Base-by-base conservation (phyloP, 768 basidiomycete species). In the Calocera viscosa region DNA sequence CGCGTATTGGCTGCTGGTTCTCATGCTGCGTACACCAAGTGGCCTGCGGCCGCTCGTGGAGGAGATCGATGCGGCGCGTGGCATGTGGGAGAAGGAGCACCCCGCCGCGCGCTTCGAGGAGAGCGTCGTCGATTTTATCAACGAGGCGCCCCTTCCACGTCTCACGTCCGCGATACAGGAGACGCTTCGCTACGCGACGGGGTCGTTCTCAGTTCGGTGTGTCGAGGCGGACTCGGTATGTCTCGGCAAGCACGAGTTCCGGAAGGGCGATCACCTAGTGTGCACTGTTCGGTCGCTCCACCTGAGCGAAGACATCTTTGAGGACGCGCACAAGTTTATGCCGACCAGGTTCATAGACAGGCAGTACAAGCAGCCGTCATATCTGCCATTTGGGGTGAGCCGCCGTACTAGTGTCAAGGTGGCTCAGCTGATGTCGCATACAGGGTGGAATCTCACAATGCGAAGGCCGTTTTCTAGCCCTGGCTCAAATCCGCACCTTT, bases 111-210 rank as follows among this genome's bases (percentile, higher is more conserved):
- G 8, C 8, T 19, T 24, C 7, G 43, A 3, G 43, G 43, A 47
- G 8, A 24, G 19, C 24, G 43, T 47, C 24, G 24, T 24, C 8
- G 5, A 47, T 5, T 47, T 47, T 19, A 19, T 24, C 8, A 19
- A 7, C 8, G 16, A 17, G 43, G 43, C 43, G 19, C 43, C 7
- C 5, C 68, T 74, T 19, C 72, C 71, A 14, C 67, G 72, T 2
- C 47, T 72, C 7, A 68, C 65, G 19, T 73, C 73, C n/a, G 69
- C 71, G 1, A 72, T 75, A 22, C 69, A 72, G 64, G 74, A 75
- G 64, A 66, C 70, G 19, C 66, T 75, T 12, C 71, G 74, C 1
- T 64, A 43, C 26, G 35, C 71, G 5, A 68, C 70, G 41, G 69
- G 70, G 19, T 41, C 67, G 12, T 69, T 69, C 41, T 71, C 72